Conservation (phyloP, 768 basidiomycete species). For the Lentinula raphanica region DNA sequence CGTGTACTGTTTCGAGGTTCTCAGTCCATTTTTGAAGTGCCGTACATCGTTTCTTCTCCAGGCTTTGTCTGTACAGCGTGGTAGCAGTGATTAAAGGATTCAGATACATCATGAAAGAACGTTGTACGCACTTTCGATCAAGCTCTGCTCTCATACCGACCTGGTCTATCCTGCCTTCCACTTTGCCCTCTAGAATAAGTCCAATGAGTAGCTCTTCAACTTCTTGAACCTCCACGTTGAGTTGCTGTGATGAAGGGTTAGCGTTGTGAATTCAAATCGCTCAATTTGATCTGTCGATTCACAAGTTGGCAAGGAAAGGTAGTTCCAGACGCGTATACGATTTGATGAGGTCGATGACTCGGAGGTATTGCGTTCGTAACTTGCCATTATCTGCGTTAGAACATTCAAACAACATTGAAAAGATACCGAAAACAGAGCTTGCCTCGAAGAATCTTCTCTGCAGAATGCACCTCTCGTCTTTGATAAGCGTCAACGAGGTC, state of each 20-base stretch:
- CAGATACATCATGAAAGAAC: too few relatives aligned
- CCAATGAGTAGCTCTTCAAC: constrained; percentile 93
- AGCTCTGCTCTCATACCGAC: constrained; percentile 90
- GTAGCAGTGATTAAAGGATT: background rate
- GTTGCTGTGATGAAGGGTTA: constrained; percentile 63
- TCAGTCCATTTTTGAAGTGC: constrained; percentile 81
- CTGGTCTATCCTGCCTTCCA: constrained; percentile 95
- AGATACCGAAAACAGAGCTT: constrained; percentile 8
- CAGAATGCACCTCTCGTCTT: constrained; percentile 91
- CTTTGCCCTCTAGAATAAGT: constrained; percentile 93
- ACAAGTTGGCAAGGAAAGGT: constrained; percentile 90
- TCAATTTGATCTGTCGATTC: constrained; percentile 13
- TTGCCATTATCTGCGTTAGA: constrained; percentile 71
- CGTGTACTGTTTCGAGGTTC: constrained; percentile 72
- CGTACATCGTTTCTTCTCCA: constrained; percentile 82
- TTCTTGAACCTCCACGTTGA: constrained; percentile 87
- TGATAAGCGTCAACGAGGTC: constrained; percentile 96
- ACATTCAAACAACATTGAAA: background rate
- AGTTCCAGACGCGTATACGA: constrained; percentile 94
- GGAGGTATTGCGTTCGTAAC: constrained; percentile 92
- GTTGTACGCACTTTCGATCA: constrained; percentile 68
- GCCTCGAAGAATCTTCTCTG: constrained; percentile 93
- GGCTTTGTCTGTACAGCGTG: constrained; percentile 54
- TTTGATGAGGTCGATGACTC: constrained; percentile 95
- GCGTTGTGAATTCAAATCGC: too few relatives aligned